These are phyloP conservation scores for Uronychia setigera DNA, from an alignment of 73 alveolate species.

Conservation along the genomic window DNA sequence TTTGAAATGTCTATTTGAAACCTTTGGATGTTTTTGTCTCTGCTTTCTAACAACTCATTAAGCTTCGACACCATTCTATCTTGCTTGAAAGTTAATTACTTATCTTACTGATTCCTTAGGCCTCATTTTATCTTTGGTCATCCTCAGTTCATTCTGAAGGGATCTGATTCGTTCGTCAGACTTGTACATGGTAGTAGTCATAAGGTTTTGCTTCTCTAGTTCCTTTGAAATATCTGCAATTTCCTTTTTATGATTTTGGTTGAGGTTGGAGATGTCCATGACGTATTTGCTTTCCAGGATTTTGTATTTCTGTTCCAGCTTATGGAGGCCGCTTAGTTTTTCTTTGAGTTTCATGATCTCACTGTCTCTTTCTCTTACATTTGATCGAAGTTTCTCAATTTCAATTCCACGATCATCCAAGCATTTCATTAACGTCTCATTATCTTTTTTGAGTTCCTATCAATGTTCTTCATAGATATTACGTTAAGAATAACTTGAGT, in stretches of 20 bases:
- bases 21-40: neutral
- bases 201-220: neutral
- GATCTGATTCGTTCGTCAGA: neutral
- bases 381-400: neutral
- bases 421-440: neutral
- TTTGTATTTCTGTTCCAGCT: neutral
- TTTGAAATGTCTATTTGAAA: neutral
- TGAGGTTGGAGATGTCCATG: neutral
- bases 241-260: neutral
- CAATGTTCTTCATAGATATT: neutral
- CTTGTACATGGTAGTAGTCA: neutral
- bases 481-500: neutral
- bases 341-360: neutral
- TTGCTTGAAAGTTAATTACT: neutral
- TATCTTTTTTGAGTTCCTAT: neutral
- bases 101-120: neutral
- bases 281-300: slow-evolving; percentile 1
- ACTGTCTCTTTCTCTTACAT: neutral
- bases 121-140: neutral
- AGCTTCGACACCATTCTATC: neutral
- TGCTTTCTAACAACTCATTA: neutral
- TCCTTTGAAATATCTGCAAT: neutral
- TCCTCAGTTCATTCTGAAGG: neutral
- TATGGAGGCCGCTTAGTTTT: neutral
- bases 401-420: neutral